Base-by-base conservation (phyloP, 1,284 basidiomycete species). In the Grifola frondosa region DNA sequence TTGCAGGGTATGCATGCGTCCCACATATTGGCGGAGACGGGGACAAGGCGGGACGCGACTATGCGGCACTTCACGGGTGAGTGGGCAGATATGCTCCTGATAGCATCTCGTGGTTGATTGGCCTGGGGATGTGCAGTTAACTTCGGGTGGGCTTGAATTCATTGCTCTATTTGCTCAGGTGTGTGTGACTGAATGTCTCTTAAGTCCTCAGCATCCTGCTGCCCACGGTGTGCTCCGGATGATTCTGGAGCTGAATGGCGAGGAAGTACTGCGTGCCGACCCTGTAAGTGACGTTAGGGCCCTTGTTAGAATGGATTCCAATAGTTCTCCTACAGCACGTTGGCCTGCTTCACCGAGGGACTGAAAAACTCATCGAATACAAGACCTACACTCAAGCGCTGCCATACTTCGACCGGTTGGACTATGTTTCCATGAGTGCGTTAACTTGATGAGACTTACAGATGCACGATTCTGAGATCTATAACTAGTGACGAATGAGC, bases 351-450 rank as follows among this genome's bases (percentile, higher is more conserved):
- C 96, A 99, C 70, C 85, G 97, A 60, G 96, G 95, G 28, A 99
- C 96, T 15, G 96, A 99, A 68, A 99, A 99, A 71, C 79, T 99
- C 43, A 99, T 98, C 61, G 96, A 99, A 71, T 97, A 96, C 80
- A 99, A 99, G 77, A 98, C 88, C 9, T 99, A 98, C 67, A 92
- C 86, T 12, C 97, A 98, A 74, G 96, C 96, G 3, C 74, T 97
- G n/a, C 97, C 96, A 3, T 98, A 99, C 74, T 99, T 99, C 68
- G 96, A 99, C 69, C 92, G 96, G 62, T 79, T 99, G 52, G 96
- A 99, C 76, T 99, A 99, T 62, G 94, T 97, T 44, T 97, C 95
- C 37, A 98, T 98, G 96, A 97, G 91, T 93, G 59, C 40, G 86
- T 72, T 17, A 16, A 5, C n/a, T 38, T 10, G n/a, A 30, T 37